These are phyloP conservation scores for Corchorus olitorius DNA, from an alignment of 345 rosid genomes.

Conservation along the genomic window DNA sequence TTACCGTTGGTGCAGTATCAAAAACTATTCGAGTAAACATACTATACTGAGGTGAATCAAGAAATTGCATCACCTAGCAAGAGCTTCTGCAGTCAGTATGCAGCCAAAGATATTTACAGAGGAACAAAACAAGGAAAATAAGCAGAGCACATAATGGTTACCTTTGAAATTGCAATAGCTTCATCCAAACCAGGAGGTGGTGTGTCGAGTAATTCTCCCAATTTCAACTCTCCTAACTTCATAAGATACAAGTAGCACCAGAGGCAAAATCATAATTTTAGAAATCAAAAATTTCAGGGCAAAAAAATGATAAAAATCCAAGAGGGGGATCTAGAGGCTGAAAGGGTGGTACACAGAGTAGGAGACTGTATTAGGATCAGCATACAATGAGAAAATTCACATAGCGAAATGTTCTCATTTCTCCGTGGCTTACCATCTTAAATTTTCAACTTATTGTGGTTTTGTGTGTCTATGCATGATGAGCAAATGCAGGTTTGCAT, in stretches of 20 bases:
- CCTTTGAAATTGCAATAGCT: constrained; percentile 98
- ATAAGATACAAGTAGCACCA: constrained; percentile 21
- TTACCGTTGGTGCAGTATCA: constrained; percentile 98
- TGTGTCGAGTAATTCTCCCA: constrained; percentile 80
- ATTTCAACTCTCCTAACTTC: constrained; percentile 89
- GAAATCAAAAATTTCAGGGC: not conserved
- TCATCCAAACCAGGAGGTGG: constrained; percentile 99
- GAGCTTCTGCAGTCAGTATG: constrained; percentile 26
- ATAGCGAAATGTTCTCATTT: not conserved
- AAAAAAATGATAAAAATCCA: not conserved
- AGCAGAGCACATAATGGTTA: constrained; percentile 27
- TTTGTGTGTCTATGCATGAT: not conserved
- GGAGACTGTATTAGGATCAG: not conserved
- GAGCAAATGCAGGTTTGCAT: not conserved
- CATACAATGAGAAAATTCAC: not conserved
- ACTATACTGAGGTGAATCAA: constrained; percentile 83
- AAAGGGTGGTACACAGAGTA: not conserved
- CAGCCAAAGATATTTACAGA: constrained; percentile 14
- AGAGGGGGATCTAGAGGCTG: not conserved
- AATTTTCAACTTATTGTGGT: not conserved
- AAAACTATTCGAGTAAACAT: constrained; percentile 94
- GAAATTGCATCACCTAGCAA: constrained; percentile 92
- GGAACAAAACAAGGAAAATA: constrained; percentile 11
- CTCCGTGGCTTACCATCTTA: not conserved
- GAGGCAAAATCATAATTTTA: not conserved